Conservation (phyloP, 75 land plant species). For the Azolla pinnata region DNA sequence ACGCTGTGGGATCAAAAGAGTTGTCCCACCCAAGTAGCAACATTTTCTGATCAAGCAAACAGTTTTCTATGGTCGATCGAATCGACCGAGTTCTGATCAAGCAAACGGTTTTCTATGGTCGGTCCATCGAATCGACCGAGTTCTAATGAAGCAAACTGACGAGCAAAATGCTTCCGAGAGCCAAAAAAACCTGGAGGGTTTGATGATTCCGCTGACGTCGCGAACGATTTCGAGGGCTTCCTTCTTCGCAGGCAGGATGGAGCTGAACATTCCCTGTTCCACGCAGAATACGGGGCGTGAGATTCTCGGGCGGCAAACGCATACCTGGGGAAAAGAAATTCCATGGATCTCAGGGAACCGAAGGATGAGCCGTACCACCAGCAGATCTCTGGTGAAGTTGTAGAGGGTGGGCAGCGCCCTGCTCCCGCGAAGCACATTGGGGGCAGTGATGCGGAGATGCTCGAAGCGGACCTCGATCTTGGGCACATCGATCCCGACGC, state of each 20-base stretch:
- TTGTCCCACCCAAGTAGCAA: no score
- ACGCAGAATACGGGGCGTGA: background rate
- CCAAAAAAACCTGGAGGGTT: slow-evolving; percentile 45
- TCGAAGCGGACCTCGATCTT: slow-evolving; percentile 49
- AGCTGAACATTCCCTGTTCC: slow-evolving; percentile 1
- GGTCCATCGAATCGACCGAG: no score
- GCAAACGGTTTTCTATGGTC: no score
- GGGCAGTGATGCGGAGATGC: slow-evolving; percentile 47
- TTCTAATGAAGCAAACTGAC: background rate
- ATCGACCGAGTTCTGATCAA: no score
- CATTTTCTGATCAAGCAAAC: no score
- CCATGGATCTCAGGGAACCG: background rate
- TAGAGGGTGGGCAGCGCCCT: slow-evolving; percentile 71
- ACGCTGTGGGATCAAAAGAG: background rate
- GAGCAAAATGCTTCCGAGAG: background rate
- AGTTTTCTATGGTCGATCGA: no score
- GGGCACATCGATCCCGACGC: slow-evolving; percentile 48
- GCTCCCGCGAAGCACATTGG: slow-evolving; percentile 45
- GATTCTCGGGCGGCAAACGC: background rate
- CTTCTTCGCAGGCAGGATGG: background rate
- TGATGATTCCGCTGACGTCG: slow-evolving; percentile 55
- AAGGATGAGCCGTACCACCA: slow-evolving; percentile 30
- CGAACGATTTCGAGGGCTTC: slow-evolving; percentile 22
- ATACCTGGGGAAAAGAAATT: background rate
- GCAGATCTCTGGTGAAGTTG: slow-evolving; percentile 33